These are phyloP conservation scores for Tylopilus cervinicoccineus DNA, from an alignment of 768 basidiomycete species.

Conservation along the genomic window DNA sequence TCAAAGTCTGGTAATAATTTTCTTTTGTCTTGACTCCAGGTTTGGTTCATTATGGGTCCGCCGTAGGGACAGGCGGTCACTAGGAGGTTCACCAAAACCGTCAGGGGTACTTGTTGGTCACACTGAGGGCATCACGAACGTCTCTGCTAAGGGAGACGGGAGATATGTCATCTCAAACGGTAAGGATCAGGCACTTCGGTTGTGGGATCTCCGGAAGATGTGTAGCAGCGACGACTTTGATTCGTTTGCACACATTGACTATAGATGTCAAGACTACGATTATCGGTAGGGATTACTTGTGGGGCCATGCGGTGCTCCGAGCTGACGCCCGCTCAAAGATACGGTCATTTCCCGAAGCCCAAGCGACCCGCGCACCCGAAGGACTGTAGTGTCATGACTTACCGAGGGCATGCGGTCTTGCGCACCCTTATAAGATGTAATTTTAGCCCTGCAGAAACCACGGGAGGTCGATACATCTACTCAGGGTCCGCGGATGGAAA, in stretches of 20 bases:
- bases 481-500: conserved; percentile 86
- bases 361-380: conserved; percentile 65
- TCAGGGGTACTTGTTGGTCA: conserved; percentile 94
- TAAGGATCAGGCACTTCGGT: conserved; percentile 87
- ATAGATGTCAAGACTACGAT: conserved; percentile 64
- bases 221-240: conserved; percentile 68
- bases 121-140: conserved; percentile 93
- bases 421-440: conserved; percentile 94
- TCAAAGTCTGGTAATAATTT: conserved; percentile 86
- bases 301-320: background rate
- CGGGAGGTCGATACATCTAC: conserved; percentile 90
- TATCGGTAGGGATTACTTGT: conserved; percentile 68
- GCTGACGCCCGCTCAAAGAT: conserved; percentile 37
- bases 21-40: background rate
- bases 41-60: background rate
- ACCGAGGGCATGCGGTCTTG: conserved; percentile 85
- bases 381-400: conserved; percentile 95
- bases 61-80: conserved; percentile 49
- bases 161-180: conserved; percentile 94
- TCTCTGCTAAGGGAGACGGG: conserved; percentile 94
- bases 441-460: conserved; percentile 91
- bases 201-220: conserved; percentile 97
- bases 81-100: conserved; percentile 57
- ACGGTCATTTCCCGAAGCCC: conserved; percentile 63
- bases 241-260: conserved; percentile 41